Base-by-base conservation (phyloP, 139 green algal species). In the Eudorina sp. region DNA sequence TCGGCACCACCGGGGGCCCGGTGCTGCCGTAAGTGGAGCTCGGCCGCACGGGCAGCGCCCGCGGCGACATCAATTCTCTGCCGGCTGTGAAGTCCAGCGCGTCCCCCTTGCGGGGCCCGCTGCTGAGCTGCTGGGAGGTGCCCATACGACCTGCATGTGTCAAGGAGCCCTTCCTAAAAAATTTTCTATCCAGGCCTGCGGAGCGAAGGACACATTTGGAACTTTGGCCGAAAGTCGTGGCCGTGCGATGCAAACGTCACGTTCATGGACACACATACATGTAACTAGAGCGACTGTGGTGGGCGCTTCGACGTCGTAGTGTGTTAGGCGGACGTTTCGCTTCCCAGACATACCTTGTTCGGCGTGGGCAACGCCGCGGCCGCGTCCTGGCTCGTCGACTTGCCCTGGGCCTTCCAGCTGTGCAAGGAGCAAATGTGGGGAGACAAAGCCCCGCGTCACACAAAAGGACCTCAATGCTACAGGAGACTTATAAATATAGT, bases 261-360 rank as follows among this genome's bases (percentile, higher is more conserved):
- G 64, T 74, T n/a, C 64, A n/a, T n/a, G n/a, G n/a, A n/a, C n/a
- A n/a, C n/a, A n/a, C n/a, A n/a, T n/a, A 43, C 64, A 74, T 74
- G 64, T 48, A 48, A 75, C 34, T 31, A 48, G 34, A 75, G 66
- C 66, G 66, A 45, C 29, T 9, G 66, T 75, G 66, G 66, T 75
- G 66, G 66, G 66, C 66, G 66, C 66, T 46, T 75, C 66, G 66
- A 75, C 66, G 66, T 75, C 66, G 66, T 75, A 34, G 66, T 29
- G 25, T 25, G 66, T 46, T 75, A 75, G 66, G 38, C 2, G 66
- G 16, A 46, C 16, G 46, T 75, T 4, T 18, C 7, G 23, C 16
- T 46, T 25, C 31, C 9, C 9, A 64, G 31, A 43, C 74, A 31
- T 43, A 82, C 74, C 74, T 82, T 46, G 36, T 45, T 64, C n/a